phyloP scores from a whole-genome alignment of 768 basidiomycete genomes.

The Hericium coralloides region DNA sequence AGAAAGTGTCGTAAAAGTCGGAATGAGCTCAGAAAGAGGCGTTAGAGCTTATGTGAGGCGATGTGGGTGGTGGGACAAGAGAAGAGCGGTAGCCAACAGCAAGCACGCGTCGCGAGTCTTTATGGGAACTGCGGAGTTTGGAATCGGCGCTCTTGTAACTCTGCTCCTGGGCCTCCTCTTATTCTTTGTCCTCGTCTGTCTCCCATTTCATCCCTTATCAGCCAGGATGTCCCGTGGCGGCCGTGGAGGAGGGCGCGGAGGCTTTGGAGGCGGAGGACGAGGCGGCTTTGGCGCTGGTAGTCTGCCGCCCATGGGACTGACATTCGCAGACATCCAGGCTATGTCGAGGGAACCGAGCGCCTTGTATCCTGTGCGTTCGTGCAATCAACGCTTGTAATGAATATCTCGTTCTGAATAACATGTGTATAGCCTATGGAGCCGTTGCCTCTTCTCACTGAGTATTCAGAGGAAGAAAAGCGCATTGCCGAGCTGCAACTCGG shows the following conservation, averaged over 20 bases:
- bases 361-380: constrained; percentile 65
- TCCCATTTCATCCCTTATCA: not conserved
- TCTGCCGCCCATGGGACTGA: constrained; percentile 69
- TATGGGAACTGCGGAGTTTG: constrained; percentile 12
- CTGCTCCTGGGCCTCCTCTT: not conserved
- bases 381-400: not conserved
- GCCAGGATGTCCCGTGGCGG: constrained; percentile 41
- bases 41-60: not conserved
- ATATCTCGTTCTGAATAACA: constrained; percentile 2
- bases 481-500: constrained; percentile 61
- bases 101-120: not conserved
- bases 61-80: not conserved
- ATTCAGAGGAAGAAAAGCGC: constrained; percentile 53
- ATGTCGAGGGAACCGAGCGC: constrained; percentile 69
- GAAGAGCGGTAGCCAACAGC: not conserved
- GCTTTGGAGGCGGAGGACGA: constrained; percentile 53
- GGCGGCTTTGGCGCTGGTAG: constrained; percentile 28
- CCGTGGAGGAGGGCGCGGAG: constrained; percentile 37
- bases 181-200: not conserved
- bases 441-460: constrained; percentile 61
- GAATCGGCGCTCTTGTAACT: constrained; percentile 5
- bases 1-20: not conserved
- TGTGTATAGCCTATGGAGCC: constrained; percentile 47
- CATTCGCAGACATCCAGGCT: constrained; percentile 70
- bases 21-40: not conserved